These are phyloP conservation scores for Rugonectria rugulosa DNA, from an alignment of 2,329 filamentous ascomycete genomes.

Conservation along the genomic window DNA sequence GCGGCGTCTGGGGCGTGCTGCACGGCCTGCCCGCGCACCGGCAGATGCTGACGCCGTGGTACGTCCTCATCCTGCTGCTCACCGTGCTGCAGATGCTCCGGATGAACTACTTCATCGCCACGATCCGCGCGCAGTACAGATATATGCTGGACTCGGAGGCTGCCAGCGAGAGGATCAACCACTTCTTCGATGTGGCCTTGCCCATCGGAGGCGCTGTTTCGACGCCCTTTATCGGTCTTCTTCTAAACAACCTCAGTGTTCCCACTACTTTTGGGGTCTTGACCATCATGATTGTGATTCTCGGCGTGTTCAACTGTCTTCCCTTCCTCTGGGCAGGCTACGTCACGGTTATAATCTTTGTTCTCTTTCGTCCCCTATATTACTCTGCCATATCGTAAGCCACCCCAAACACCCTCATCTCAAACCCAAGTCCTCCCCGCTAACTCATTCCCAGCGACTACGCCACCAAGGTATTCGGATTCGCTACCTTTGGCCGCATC, in stretches of 20 bases:
- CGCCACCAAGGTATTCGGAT: conserved; percentile 59
- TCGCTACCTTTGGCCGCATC: conserved; percentile 81
- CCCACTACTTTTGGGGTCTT: conserved; percentile 65
- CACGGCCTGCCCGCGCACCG: conserved; percentile 69
- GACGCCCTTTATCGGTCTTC: conserved; percentile 74
- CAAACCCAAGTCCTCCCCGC: no score
- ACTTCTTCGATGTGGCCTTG: conserved; percentile 58
- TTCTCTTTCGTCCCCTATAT: conserved; percentile 77
- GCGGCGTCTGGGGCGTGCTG: conserved; percentile 76
- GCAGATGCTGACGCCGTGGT: conserved; percentile 76
- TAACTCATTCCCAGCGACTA: neutral
- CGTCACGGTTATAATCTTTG: conserved; percentile 71
- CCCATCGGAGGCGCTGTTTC: conserved; percentile 74
- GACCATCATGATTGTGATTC: conserved; percentile 64
- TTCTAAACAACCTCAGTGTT: conserved; percentile 73
- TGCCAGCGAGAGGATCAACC: conserved; percentile 47
- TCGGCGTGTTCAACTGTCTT: conserved; percentile 69
- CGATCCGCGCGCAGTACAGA: conserved; percentile 73
- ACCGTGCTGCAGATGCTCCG: conserved; percentile 66
- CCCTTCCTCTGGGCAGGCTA: conserved; percentile 70
- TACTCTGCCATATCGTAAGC: conserved; percentile 75
- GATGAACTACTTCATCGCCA: conserved; percentile 77
- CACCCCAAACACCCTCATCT: no score
- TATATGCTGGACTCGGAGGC: conserved; percentile 66
- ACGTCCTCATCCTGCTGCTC: conserved; percentile 73